Base-by-base conservation (phyloP, 2,329 filamentous ascomycete species). In the Pseudogymnoascus sp. region DNA sequence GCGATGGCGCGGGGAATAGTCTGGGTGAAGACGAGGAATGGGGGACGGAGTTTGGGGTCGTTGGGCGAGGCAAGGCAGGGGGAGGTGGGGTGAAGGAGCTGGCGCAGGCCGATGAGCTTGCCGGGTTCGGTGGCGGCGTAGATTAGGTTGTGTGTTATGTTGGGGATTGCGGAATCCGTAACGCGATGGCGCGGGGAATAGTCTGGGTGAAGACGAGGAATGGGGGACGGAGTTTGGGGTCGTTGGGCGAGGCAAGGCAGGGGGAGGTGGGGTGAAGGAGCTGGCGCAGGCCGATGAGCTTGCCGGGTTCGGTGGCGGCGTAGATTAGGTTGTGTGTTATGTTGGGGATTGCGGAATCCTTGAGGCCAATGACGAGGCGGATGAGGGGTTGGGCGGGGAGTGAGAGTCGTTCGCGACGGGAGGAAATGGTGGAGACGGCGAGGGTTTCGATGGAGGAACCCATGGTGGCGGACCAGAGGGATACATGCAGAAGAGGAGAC, bases 131-230 rank as follows among this genome's bases (percentile, higher is more conserved):
- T 95, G 55, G 91, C 94, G 35, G 92, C 91, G 75, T 97, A 99
- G 31, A 88, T 85, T 27, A 99, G 86, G 68, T 88, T 89, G 78
- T 99, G 94, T 31, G 87, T 82, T 65, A 99, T 89, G 69, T 95
- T 96, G 42, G 94, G 92, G 59, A 99, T 89, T 2, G 93, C 92
- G 2, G 92, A 92, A 75, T 99, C 94, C 76, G n/a, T n/a, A n/a
- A n/a, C n/a, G n/a, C n/a, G n/a, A n/a, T n/a, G n/a, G n/a, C 94
- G 68, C 94, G 86, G 60, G 92, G 88, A 63, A 99, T 96, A 0
- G 93, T 97, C 76, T 99, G 94, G 0, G 93, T 94, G 74, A 99
- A 99, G 64, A 99, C 88, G 5, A 99, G 81, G 76, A 97, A 96
- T 0, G 94, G 94, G 0, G 94, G 91, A 0, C 90, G 86, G 51